Base-by-base conservation (phyloP, 148 eudicot genomes). In the Rhododendron kiyosumense region DNA sequence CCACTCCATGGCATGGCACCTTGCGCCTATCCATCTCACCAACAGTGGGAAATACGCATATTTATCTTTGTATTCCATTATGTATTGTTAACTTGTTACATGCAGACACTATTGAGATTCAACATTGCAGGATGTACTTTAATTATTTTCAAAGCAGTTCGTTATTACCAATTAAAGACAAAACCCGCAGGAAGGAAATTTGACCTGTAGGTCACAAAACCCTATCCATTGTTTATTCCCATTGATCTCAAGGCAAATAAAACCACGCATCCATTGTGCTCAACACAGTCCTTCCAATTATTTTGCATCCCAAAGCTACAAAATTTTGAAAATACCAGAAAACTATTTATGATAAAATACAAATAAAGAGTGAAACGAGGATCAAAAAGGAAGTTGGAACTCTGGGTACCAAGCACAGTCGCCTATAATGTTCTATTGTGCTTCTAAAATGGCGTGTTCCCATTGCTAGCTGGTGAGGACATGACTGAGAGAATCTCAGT, bases 401-500 rank as follows among this genome's bases (percentile, higher is more conserved):
- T 76, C 79, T 26, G n/a, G n/a, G 79, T 76, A 76, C 45, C 79
- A 36, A 14, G 18, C 38, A 41, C 75, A 41, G 30, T 2, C 13
- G 28, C 26, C n/a, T 41, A 38, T 3, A 82, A 82, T 20, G 32
- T n/a, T n/a, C n/a, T n/a, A n/a, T n/a, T n/a, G 17, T 78, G 46
- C 83, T 83, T 63, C 85, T 87, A 91, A 79, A 92, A 87, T 51
- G 86, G 88, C 34, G 84, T 90, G 84, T 88, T 90, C 43, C 83
- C 89, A 17, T 82, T 82, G 90, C 86, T 93, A 45, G 95, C 88
- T 75, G 90, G 91, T 5, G 93, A 73, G 61, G 99, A 89, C 93
- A 96, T 91, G 41, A 96, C 90, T 6, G 95, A 87, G 24, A 96
- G 93, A 90, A 96, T 92, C 61, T 95, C 98, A 1, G 97, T 95